Base-by-base conservation (phyloP, 768 basidiomycete species). In the Boletus vinaceobasis region DNA sequence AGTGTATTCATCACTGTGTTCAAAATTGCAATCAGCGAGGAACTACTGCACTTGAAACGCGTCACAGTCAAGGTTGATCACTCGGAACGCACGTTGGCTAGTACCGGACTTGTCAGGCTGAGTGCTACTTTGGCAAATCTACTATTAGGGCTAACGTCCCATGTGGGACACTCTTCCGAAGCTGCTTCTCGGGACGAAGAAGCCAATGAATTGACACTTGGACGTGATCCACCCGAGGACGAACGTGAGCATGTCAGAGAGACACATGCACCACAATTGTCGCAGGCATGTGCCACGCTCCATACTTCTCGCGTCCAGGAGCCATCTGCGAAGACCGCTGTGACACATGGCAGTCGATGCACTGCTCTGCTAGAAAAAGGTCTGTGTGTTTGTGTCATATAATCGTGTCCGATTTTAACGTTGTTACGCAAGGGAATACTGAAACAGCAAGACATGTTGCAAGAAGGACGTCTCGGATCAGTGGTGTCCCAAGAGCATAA, bases 1-100 rank as follows among this genome's bases (percentile, higher is more conserved):
- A 53, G 38, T 10, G 35, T 62, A 8, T 63, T 60, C 33, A 49
- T 63, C 13, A 46, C 39, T 1, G 64, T 57, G 9, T 65, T 56
- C 40, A 65, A 53, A 21, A 54, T 54, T 19, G 26, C 48, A 4
- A 31, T 53, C 21, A 48, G 47, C 23, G 11, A 49, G 15, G 43
- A 39, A 39, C n/a, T 19, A 19, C 17, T 43, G 3, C 21, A 40
- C 33, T 14, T 32, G 36, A 68, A 39, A 17, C 35, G 36, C 11
- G 39, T 36, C 15, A n/a, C 33, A 6, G 21, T 47, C 32, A 48
- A 43, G 42, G n/a, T 13, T n/a, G 26, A 27, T 10, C 39, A 32
- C 26, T 29, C 33, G 11, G 26, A 43, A 3, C 19, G 33, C 10
- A 33, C 23, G 4, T 14, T 53, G 29, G 29, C 53, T 7, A n/a